A percentile compares a stretch with the other conserved stretches of the same genome.
phyloP scores from a whole-genome alignment of 2,329 filamentous ascomycete genomes.

The Stenocarpella maydis region DNA sequence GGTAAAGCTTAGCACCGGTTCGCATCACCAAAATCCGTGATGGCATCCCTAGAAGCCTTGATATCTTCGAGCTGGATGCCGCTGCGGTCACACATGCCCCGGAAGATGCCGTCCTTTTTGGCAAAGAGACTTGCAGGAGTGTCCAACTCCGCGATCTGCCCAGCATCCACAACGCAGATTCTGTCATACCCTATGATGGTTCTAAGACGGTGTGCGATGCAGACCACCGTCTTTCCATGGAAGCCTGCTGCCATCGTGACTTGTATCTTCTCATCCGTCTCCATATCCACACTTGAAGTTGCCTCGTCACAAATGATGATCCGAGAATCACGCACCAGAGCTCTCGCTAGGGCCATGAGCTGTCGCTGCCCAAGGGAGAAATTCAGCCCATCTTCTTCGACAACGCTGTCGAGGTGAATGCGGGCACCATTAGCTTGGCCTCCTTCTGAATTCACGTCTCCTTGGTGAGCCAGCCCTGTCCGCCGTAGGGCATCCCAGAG shows the following conservation, averaged over 20 bases:
- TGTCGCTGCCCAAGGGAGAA: constrained; percentile 95
- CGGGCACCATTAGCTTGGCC: constrained; percentile 46
- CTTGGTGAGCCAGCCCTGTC: constrained; percentile 68
- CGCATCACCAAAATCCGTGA: background rate
- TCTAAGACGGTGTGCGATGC: constrained; percentile 89
- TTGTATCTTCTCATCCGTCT: constrained; percentile 96
- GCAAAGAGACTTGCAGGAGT: constrained; percentile 78
- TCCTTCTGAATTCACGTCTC: constrained; percentile 43
- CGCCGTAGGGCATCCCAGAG: constrained; percentile 82
- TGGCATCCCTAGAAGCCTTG: background rate
- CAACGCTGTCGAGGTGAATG: constrained; percentile 82
- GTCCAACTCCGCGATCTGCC: constrained; percentile 86
- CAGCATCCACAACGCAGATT: constrained; percentile 95
- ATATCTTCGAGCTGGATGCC: constrained; percentile 73
- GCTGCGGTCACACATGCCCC: constrained; percentile 87
- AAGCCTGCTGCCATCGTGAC: constrained; percentile 85
- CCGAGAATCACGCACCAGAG: constrained; percentile 83
- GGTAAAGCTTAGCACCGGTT: background rate
- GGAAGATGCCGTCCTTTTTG: constrained; percentile 76
- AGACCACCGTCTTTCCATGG: constrained; percentile 84
- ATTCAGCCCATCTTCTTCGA: constrained; percentile 95
- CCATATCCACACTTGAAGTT: constrained; percentile 87
- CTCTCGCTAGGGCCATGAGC: constrained; percentile 91
- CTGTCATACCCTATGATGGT: constrained; percentile 95
- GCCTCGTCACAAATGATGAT: constrained; percentile 99